Evolutionary conservation across 495 filamentous ascomycete genomes (phyloP), one percentile per base, ranked within the genome.

Genomic region (Lepraria neglecta): DNA sequence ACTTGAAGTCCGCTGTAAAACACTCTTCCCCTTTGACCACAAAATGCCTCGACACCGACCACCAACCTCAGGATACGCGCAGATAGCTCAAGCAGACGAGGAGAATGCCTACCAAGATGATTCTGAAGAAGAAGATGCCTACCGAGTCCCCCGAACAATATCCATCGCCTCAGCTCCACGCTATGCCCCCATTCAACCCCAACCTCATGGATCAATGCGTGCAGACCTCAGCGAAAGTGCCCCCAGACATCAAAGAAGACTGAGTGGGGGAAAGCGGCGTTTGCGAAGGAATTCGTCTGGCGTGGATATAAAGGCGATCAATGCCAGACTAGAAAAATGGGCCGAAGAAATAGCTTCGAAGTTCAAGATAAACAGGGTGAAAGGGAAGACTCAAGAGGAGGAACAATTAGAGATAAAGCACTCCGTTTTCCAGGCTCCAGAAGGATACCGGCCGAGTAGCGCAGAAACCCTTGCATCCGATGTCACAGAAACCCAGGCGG

Each of bases 281-380:
- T 76, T 77, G 46, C 78, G 86, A 64, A 87, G 91, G 61, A 95
- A 90, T 69, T 89, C 84, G 60, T 91, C 90, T 33, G 92, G 90
- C 5, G 94, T 97, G 12, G 94, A 99, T 71, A 92, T 99, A 68
- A 97, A 97, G 73, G 94, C 92, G 62, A 97, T 99, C 73, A 99
- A 99, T 75, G 92, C 94, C 59, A 84, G 94, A 52, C 78, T 99
- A 21, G 94, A 99, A 72, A 80, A 89, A 66, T 99, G 94, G 94
- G 95, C 95, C 45, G 92, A 96, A 65, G 92, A 99, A 76, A 97
- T 99, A 68, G 92, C 95, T 33, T 88, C 87, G 65, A 95, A 95
- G 68, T 97, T 98, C 82, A 97, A 96, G 76, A 89, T 91, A 67
- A 77, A 81, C 60, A 84, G 83, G 45, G 84, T 86, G 64, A 92